Evolutionary conservation across 2,329 filamentous ascomycete species (phyloP).

Genomic region (Xylariaceae sp.): DNA sequence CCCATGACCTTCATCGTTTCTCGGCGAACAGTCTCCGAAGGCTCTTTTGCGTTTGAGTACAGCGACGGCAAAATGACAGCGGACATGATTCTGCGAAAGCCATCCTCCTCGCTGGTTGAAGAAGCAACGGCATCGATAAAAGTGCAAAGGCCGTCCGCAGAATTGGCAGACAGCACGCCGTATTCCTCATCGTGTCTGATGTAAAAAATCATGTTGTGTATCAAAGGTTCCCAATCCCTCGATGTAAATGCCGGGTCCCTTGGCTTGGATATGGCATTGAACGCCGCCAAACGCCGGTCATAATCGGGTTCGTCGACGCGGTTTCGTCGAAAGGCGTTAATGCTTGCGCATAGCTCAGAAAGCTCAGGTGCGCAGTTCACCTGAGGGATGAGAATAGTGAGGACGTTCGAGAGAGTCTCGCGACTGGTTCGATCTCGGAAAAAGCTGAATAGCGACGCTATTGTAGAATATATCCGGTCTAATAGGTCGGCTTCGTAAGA

Average conservation of each 20-base stretch:
- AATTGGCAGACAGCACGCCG: constrained; percentile 72
- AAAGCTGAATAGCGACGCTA: constrained; percentile 81
- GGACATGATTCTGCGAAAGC: constrained; percentile 55
- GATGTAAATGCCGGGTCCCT: constrained; percentile 55
- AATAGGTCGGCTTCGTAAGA: constrained; percentile 53
- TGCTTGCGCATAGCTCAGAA: constrained; percentile 64
- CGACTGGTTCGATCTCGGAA: constrained; percentile 79
- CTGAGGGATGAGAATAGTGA: constrained; percentile 63
- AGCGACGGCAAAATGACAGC: constrained; percentile 67
- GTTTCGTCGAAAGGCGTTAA: constrained; percentile 71
- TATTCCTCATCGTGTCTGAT: constrained; percentile 84
- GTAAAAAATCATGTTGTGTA: constrained; percentile 86
- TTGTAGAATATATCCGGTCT: constrained; percentile 62
- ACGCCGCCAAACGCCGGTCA: constrained; percentile 71
- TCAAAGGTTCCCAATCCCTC: constrained; percentile 77
- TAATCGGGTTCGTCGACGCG: constrained; percentile 85
- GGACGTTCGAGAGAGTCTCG: constrained; percentile 64
- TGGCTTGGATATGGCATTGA: constrained; percentile 62
- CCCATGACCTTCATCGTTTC: constrained; percentile 79
- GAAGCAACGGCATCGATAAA: constrained; percentile 62
- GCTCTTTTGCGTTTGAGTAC: constrained; percentile 67
- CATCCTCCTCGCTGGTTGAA: constrained; percentile 39
- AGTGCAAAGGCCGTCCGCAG: constrained; percentile 70
- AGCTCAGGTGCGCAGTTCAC: constrained; percentile 56
- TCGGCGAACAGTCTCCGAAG: constrained; percentile 75